Conservation (phyloP, 371 early-diverging fungal genomes). For the Apophysomyces trapeziformis region DNA sequence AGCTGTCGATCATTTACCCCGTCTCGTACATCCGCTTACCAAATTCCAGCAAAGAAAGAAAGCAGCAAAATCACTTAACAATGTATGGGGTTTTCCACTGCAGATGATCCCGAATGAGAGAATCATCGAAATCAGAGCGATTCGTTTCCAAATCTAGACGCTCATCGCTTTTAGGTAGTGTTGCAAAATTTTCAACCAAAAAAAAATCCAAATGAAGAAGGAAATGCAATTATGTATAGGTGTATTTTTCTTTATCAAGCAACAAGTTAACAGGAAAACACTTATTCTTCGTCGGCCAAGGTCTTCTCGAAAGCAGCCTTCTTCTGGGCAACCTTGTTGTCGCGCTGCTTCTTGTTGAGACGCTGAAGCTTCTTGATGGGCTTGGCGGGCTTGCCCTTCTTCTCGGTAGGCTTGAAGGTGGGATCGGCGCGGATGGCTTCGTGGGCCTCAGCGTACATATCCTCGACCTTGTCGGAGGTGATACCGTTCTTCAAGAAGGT, state of each 20-base stretch:
- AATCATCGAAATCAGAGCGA: background rate
- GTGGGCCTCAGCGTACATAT: conserved; percentile 96
- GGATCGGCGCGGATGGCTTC: conserved; percentile 95
- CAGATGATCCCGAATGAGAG: too few relatives aligned
- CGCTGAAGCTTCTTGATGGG: conserved; percentile 67
- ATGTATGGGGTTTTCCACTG: too few relatives aligned
- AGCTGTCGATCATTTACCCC: too few relatives aligned
- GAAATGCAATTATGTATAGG: background rate
- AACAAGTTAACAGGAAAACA: background rate
- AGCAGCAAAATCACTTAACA: too few relatives aligned
- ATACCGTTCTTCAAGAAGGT: conserved; percentile 94
- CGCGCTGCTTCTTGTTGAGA: conserved; percentile 91
- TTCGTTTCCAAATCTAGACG: background rate
- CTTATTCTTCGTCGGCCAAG: conserved; percentile 24
- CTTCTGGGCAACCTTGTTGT: conserved; percentile 90
- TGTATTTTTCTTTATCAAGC: conserved; percentile 7
- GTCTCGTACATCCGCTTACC: too few relatives aligned
- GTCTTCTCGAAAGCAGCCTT: conserved; percentile 75
- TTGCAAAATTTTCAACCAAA: background rate
- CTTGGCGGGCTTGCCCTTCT: conserved; percentile 67
- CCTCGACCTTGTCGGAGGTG: conserved; percentile 93
- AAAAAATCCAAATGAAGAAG: background rate
- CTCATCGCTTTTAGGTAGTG: background rate
- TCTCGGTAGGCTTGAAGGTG: conserved; percentile 67
- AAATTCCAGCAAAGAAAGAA: too few relatives aligned